Evolutionary conservation across 768 basidiomycete species (phyloP).

Genomic region (Rubroboletus satanas): DNA sequence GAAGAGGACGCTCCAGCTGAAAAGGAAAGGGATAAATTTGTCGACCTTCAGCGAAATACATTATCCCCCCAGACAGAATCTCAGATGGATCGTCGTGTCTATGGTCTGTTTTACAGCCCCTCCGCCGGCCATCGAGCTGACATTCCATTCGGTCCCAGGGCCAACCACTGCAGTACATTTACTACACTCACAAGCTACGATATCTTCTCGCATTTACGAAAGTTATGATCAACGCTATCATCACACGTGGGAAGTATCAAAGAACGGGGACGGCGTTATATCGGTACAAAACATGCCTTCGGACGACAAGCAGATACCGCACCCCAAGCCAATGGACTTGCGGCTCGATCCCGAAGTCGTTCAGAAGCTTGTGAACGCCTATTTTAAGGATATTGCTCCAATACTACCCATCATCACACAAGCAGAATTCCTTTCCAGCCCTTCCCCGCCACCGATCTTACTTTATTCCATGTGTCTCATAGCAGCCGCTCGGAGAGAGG

Average conservation of each 20-base stretch:
- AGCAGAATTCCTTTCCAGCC: slow-evolving; percentile 76
- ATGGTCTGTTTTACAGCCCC: slow-evolving; percentile 42
- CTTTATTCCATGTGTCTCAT: slow-evolving; percentile 94
- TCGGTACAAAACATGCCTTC: slow-evolving; percentile 62
- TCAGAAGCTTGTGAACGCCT: slow-evolving; percentile 83
- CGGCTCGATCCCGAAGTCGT: slow-evolving; percentile 75
- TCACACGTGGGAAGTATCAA: slow-evolving; percentile 82
- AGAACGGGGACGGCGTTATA: slow-evolving; percentile 84
- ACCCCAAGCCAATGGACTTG: slow-evolving; percentile 64
- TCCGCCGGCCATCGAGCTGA: slow-evolving; percentile 13
- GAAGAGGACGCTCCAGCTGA: slow-evolving; percentile 59
- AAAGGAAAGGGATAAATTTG: slow-evolving; percentile 34
- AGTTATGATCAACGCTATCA: slow-evolving; percentile 85
- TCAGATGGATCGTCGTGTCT: slow-evolving; percentile 58
- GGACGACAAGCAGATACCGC: slow-evolving; percentile 51
- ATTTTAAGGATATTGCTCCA: slow-evolving; percentile 88
- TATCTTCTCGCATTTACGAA: slow-evolving; percentile 83
- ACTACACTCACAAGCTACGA: slow-evolving; percentile 83
- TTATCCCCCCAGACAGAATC: slow-evolving; percentile 46
- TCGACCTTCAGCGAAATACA: slow-evolving; percentile 32
- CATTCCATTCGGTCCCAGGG: slow-evolving; percentile 49
- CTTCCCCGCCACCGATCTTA: slow-evolving; percentile 73
- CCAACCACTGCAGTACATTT: slow-evolving; percentile 85
- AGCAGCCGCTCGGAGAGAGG: slow-evolving; percentile 79
- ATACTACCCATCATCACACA: slow-evolving; percentile 85